A percentile compares a stretch with the other conserved stretches of the same genome.
Evolutionary conservation across 2,329 filamentous ascomycete genomes (phyloP).

Genomic region (Xylaria sp.): DNA sequence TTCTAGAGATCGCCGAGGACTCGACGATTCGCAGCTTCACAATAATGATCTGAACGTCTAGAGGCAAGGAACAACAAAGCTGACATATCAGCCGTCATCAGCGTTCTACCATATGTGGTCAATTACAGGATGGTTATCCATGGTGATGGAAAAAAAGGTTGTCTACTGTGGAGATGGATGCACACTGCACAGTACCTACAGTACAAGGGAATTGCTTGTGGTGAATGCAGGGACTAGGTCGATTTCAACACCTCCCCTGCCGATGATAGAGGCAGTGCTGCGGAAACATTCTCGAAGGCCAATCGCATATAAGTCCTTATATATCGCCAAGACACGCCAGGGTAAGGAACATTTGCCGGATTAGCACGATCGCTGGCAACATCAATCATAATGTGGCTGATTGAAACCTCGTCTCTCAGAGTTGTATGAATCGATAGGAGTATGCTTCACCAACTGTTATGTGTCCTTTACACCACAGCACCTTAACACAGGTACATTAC

Average conservation of each 20-base stretch:
- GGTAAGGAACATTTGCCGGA: slow-evolving; percentile 9
- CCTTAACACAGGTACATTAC: not conserved
- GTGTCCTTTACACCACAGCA: not conserved
- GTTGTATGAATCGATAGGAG: slow-evolving; percentile 8
- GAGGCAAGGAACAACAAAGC: not conserved
- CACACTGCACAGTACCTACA: slow-evolving; percentile 24
- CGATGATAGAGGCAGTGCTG: slow-evolving; percentile 15
- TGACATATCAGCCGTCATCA: slow-evolving; percentile 5
- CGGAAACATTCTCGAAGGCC: slow-evolving; percentile 34
- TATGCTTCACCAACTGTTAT: slow-evolving; percentile 12
- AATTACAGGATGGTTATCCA: not conserved
- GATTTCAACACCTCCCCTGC: slow-evolving; percentile 24
- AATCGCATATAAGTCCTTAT: slow-evolving; percentile 5
- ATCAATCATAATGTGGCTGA: not conserved
- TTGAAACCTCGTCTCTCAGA: slow-evolving; percentile 10
- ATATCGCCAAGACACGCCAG: not conserved
- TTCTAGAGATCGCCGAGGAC: not conserved
- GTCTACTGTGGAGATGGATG: slow-evolving; percentile 6
- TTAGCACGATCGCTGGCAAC: not conserved
- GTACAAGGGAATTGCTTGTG: slow-evolving; percentile 15
- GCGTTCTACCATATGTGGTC: not conserved
- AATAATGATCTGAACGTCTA: not conserved
- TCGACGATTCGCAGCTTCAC: not conserved
- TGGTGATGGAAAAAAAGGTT: not conserved
- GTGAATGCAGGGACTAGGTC: slow-evolving; percentile 33